phyloP scores from a whole-genome alignment of 169 alveolate genomes.

The Plasmodium knowlesi region DNA sequence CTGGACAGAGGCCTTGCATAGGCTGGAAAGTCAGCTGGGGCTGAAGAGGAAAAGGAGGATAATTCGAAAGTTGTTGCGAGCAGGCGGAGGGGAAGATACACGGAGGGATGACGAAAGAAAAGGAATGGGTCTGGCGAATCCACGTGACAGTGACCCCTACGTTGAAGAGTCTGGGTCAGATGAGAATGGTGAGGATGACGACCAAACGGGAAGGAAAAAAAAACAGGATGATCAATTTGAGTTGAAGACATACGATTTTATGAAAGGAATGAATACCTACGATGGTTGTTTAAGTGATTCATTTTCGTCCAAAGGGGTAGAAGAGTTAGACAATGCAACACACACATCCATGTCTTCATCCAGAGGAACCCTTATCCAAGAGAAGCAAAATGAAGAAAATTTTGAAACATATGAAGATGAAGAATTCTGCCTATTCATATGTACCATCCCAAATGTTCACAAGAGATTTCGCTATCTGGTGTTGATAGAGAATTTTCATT shows the following conservation, averaged over 20 bases:
- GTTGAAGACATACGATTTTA: constrained; percentile 49
- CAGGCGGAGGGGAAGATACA: not conserved
- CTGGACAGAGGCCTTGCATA: constrained; percentile 45
- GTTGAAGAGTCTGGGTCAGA: not conserved
- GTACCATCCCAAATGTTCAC: constrained; percentile 47
- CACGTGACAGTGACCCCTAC: not conserved
- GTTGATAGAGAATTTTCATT: constrained; percentile 60
- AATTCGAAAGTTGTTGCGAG: not conserved
- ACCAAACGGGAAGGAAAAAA: not conserved
- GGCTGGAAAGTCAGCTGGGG: constrained; percentile 19
- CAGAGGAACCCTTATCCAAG: not conserved
- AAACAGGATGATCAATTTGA: constrained; percentile 2
- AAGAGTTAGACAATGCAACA: not conserved
- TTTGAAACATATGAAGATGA: constrained; percentile 53
- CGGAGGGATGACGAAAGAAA: not conserved
- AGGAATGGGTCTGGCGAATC: not conserved
- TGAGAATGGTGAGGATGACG: not conserved
- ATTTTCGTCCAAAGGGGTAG: not conserved
- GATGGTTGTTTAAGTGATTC: not conserved
- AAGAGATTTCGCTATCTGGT: constrained; percentile 50
- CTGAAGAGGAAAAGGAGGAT: constrained; percentile 9
- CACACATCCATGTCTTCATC: not conserved
- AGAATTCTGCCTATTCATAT: constrained; percentile 56
- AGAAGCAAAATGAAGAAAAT: not conserved
- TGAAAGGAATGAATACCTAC: constrained; percentile 41